Evolutionary conservation across 768 basidiomycete genomes (phyloP), one percentile per base, ranked within the genome.

Genomic region (Lepiota brunneoincarnata): DNA sequence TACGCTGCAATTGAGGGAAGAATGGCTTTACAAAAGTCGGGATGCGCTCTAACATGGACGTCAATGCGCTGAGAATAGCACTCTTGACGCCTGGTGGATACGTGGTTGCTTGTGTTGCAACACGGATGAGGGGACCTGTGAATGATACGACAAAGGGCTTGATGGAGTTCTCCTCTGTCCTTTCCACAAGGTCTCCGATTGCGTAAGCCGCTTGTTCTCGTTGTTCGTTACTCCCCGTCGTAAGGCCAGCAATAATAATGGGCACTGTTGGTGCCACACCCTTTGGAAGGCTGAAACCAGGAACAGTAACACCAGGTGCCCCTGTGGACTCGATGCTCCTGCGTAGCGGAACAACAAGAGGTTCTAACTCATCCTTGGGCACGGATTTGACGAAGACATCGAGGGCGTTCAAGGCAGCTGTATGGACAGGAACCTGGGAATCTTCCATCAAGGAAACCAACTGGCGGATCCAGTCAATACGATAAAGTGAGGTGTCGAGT

Each of bases 1-100:
- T 98, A 31, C 95, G 83, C 63, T 98, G 96, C 31, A 98, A 72
- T 63, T 98, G 97, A 2, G 96, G 97, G 81, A 98, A 98, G 86
- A 98, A 98, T 2, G 96, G 96, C 68, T 91, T 92, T 61, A 98
- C 93, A 60, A 96, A 91, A 3, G 78, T 74, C 0, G 95, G 94
- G 20, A 97, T 94, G 41, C 82, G 80, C 58, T 86, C 84, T 39
- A 98, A 76, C 83, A 98, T 91, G 18, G 86, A 82, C 0, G 86
- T 82, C 46, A 99, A 79, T 4, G 95, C 91, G 31, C 80, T 82
- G 26, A 99, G 79, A 60, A 99, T 95, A 11, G 89, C 94, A 3
- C 83, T 84, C 72, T 98, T 98, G 69, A 98, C 93, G 18, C 86
- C 91, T 0, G 95, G 90, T 6, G 97, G 93, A 67, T 93, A 91